Conservation (phyloP, 1,284 basidiomycete genomes). For the Takashimella koratensis region DNA sequence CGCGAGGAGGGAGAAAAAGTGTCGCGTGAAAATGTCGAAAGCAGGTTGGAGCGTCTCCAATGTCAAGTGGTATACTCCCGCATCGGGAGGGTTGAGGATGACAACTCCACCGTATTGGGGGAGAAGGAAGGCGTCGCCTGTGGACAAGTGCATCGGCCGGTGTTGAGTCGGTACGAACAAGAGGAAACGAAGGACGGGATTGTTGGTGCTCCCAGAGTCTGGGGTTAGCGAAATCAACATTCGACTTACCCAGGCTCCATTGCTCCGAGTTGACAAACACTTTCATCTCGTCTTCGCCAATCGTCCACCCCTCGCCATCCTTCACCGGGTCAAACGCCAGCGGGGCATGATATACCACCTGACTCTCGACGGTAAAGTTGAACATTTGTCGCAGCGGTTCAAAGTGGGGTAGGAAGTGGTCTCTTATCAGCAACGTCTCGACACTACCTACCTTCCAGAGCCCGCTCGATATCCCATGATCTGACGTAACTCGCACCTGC, state of each 20-base stretch:
- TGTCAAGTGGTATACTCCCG: constrained; percentile 26
- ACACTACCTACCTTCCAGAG: constrained; percentile 56
- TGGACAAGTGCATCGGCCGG: constrained; percentile 64
- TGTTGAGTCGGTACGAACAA: constrained; percentile 77
- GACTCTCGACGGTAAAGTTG: constrained; percentile 89
- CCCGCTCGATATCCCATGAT: constrained; percentile 68
- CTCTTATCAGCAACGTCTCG: constrained; percentile 49
- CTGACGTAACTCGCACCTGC: constrained; percentile 56
- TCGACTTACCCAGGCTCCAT: constrained; percentile 77
- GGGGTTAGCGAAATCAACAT: constrained; percentile 3
- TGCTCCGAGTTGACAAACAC: constrained; percentile 93
- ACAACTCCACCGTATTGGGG: constrained; percentile 95
- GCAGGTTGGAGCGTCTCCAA: constrained; percentile 53
- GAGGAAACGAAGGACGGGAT: constrained; percentile 89
- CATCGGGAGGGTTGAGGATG: constrained; percentile 63
- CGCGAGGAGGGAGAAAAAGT: constrained; percentile 74
- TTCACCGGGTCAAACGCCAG: constrained; percentile 71
- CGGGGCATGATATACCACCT: constrained; percentile 87
- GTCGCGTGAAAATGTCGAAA: constrained; percentile 69
- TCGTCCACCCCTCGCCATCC: constrained; percentile 49
- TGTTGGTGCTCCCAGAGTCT: constrained; percentile 61
- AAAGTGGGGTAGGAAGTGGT: constrained; percentile 65
- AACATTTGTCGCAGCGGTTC: constrained; percentile 64
- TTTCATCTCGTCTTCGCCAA: constrained; percentile 75
- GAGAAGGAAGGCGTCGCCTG: constrained; percentile 63